Percentiles rank a stretch among this genome's conserved stretches.
Conservation (phyloP, 2,329 filamentous ascomycete species). For the Aspergillus fructus region DNA sequence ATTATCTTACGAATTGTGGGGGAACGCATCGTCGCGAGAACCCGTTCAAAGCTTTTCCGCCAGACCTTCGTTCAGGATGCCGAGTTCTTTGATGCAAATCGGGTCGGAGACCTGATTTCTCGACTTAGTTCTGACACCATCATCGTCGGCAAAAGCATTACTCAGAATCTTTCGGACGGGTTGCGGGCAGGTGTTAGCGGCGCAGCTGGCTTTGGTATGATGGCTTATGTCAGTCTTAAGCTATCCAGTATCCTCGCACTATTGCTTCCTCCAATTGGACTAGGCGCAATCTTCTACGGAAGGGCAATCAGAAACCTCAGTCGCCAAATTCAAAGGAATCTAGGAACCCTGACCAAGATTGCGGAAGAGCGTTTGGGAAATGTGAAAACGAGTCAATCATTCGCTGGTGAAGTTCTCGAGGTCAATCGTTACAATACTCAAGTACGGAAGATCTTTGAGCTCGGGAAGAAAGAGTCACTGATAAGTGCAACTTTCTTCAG, state of each 20-base stretch:
- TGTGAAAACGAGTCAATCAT: slow-evolving; percentile 93
- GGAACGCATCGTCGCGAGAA: slow-evolving; percentile 85
- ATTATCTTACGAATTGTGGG: slow-evolving; percentile 91
- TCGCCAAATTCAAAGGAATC: slow-evolving; percentile 87
- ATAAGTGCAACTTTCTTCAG: slow-evolving; percentile 90
- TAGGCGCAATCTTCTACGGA: slow-evolving; percentile 90
- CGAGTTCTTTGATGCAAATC: slow-evolving; percentile 97
- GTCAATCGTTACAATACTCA: slow-evolving; percentile 88
- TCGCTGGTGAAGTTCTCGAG: slow-evolving; percentile 89
- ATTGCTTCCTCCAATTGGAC: slow-evolving; percentile 86
- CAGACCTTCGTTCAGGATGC: slow-evolving; percentile 96
- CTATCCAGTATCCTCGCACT: slow-evolving; percentile 82
- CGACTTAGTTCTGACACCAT: slow-evolving; percentile 94
- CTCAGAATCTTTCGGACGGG: slow-evolving; percentile 96
- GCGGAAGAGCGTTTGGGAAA: slow-evolving; percentile 97
- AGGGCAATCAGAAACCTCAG: slow-evolving; percentile 85
- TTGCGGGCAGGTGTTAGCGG: slow-evolving; percentile 87
- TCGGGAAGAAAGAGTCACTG: slow-evolving; percentile 83
- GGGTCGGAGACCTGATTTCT: slow-evolving; percentile 93
- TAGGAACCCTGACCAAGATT: slow-evolving; percentile 92
- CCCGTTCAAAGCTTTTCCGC: slow-evolving; percentile 86
- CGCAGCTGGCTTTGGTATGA: slow-evolving; percentile 82
- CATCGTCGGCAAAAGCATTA: slow-evolving; percentile 97
- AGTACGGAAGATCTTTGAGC: slow-evolving; percentile 84
- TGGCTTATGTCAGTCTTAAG: slow-evolving; percentile 93